A percentile compares a stretch with the other conserved stretches of the same genome.
Conservation (phyloP, 495 filamentous ascomycete species). For the Hypomontagnella submonticulosa region DNA sequence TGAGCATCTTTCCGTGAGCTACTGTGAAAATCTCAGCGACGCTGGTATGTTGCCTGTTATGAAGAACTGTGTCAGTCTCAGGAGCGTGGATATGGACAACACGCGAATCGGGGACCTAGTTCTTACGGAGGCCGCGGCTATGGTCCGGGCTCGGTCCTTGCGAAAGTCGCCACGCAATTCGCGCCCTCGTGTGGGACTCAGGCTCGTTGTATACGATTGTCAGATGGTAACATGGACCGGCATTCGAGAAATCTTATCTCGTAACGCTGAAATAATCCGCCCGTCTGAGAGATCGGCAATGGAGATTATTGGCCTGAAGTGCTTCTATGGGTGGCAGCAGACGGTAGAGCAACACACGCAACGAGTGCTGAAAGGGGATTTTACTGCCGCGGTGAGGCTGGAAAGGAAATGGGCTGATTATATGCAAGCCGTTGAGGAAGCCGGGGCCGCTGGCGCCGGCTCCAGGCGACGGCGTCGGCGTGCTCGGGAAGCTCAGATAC, state of each 20-base stretch:
- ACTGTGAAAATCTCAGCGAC: slow-evolving; percentile 88
- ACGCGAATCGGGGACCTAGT: slow-evolving; percentile 88
- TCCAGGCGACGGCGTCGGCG: slow-evolving; percentile 75
- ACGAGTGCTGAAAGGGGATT: slow-evolving; percentile 79
- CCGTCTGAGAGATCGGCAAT: slow-evolving; percentile 52
- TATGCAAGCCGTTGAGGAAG: slow-evolving; percentile 92
- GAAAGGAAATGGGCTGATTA: slow-evolving; percentile 94
- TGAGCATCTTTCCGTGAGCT: slow-evolving; percentile 86
- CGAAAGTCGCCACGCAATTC: slow-evolving; percentile 53
- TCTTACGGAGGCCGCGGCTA: slow-evolving; percentile 85
- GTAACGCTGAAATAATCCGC: slow-evolving; percentile 76
- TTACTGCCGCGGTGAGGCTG: slow-evolving; percentile 73
- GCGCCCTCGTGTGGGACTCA: slow-evolving; percentile 70
- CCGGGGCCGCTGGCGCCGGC: slow-evolving; percentile 69
- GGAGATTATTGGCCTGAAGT: slow-evolving; percentile 86
- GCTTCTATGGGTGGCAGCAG: slow-evolving; percentile 94
- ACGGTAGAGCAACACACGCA: slow-evolving; percentile 93
- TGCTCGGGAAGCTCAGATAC: slow-evolving; percentile 77
- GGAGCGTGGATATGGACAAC: slow-evolving; percentile 89
- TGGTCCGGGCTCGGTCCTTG: slow-evolving; percentile 72
- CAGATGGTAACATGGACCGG: slow-evolving; percentile 92
- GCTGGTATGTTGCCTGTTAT: slow-evolving; percentile 85
- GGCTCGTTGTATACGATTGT: slow-evolving; percentile 91
- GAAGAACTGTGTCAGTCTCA: slow-evolving; percentile 74
- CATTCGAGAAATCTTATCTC: slow-evolving; percentile 82